Evolutionary conservation across 345 rosid genomes (phyloP), one percentile per base, ranked within the genome.

Genomic region (Trapa incisa): DNA sequence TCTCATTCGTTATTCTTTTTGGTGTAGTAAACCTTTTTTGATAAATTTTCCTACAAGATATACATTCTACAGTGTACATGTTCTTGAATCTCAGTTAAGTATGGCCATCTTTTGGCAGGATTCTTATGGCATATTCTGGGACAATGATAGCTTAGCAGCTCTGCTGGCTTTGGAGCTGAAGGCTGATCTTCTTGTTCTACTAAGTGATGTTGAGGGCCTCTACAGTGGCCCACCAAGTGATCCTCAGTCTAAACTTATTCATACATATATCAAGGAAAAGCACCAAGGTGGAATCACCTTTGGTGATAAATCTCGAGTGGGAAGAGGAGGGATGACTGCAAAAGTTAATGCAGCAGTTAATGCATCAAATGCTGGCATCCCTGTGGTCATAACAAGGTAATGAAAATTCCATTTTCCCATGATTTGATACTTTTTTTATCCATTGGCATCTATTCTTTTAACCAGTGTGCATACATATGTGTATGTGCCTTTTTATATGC

Each of bases 251-350:
- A 87, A 83, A 87, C 80, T 95, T 72, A 95, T 95, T 65, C 86
- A 81, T 61, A 95, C 99, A 2, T 91, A 91, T 77, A 45, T 95
- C 48, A 84, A 80, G 72, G 96, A 87, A 73, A 87, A 70, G 70
- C 97, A 95, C 82, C 97, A 84, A 53, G 65, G 78, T 53, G 99
- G 81, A 82, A 89, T 95, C 67, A 95, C 97, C 43, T 91, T 91
- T 62, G 99, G 99, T 53, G 96, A 95, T 81, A 95, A 95, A 79
- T 95, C 99, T 72, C 86, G 99, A 74, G 80, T 95, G 64, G 99
- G 99, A 67, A 86, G 99, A 86, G 99, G 99, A 1, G 99, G 99
- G 67, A 95, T 91, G 99, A 89, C 93, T 33, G 96, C 99, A 10
- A 95, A 95, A 81, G 99, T 95, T 57, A 89, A 85, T 79, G 97